Evolutionary conservation across 148 eudicot genomes (phyloP).

Genomic region (Tetragonia tetragonoides): DNA sequence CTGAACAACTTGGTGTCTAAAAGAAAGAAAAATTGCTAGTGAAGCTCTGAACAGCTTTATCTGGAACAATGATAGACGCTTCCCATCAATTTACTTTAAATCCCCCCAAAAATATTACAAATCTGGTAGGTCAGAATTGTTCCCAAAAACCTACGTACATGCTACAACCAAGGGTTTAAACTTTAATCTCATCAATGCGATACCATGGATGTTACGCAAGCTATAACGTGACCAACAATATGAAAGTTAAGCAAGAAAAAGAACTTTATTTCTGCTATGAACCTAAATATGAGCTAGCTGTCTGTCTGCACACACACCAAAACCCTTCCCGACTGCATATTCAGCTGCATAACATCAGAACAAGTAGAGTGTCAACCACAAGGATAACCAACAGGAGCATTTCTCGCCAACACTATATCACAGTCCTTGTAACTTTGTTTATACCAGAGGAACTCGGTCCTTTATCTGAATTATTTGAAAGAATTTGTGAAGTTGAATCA

Average conservation of each 20-base stretch:
- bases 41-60: too few species aligned
- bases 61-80: too few species aligned
- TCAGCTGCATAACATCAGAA: not conserved
- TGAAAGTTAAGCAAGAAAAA: not conserved
- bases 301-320: not conserved
- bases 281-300: not conserved
- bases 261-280: not conserved
- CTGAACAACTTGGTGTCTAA: too few species aligned
- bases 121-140: not conserved
- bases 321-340: not conserved
- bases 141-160: not conserved
- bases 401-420: not conserved
- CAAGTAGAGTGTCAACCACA: not conserved
- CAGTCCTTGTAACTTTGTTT: not conserved
- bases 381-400: not conserved
- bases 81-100: too few species aligned
- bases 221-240: not conserved
- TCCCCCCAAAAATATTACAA: not conserved
- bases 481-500: not conserved
- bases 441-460: not conserved
- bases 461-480: conserved; percentile 3
- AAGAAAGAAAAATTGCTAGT: too few species aligned
- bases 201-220: not conserved
- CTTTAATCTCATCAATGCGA: not conserved
- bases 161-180: not conserved